Conservation (phyloP, 176 grass and related monocot genomes). For the Poa annua region DNA sequence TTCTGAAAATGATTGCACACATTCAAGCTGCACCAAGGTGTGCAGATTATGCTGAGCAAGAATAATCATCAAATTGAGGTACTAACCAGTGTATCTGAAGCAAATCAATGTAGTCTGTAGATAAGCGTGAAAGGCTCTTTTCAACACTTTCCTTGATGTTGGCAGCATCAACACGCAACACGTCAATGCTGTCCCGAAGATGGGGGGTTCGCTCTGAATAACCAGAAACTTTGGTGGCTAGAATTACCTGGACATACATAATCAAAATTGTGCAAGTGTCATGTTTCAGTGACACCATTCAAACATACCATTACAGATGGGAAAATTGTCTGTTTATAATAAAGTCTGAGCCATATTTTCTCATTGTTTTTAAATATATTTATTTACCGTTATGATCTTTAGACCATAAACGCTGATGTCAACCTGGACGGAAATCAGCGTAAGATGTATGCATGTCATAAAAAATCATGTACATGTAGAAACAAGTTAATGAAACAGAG, state of each 20-base stretch:
- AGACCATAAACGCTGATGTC: background rate
- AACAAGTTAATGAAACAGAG: background rate
- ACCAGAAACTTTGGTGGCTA: slow-evolving; percentile 91
- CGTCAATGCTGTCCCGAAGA: slow-evolving; percentile 63
- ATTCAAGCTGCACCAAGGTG: background rate
- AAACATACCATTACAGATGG: slow-evolving; percentile 16
- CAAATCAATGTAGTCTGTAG: slow-evolving; percentile 92
- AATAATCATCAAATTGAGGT: slow-evolving; percentile 5
- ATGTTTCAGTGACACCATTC: slow-evolving; percentile 29
- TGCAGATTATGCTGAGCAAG: background rate
- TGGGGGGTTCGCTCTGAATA: slow-evolving; percentile 59
- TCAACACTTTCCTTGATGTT: slow-evolving; percentile 95
- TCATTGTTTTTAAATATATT: slow-evolving; percentile 1
- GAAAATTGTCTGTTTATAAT: background rate
- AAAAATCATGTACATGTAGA: background rate
- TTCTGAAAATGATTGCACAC: background rate
- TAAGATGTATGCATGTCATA: background rate
- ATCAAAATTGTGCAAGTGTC: slow-evolving; percentile 15
- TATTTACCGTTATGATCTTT: background rate
- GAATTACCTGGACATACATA: slow-evolving; percentile 62
- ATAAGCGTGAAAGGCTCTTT: slow-evolving; percentile 87
- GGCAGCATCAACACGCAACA: slow-evolving; percentile 70
- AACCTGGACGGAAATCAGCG: background rate
- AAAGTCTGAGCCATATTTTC: background rate
- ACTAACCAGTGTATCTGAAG: slow-evolving; percentile 97